Base-by-base conservation (phyloP, 164 flowering plant genomes). In the Hamamelis virginiana region DNA sequence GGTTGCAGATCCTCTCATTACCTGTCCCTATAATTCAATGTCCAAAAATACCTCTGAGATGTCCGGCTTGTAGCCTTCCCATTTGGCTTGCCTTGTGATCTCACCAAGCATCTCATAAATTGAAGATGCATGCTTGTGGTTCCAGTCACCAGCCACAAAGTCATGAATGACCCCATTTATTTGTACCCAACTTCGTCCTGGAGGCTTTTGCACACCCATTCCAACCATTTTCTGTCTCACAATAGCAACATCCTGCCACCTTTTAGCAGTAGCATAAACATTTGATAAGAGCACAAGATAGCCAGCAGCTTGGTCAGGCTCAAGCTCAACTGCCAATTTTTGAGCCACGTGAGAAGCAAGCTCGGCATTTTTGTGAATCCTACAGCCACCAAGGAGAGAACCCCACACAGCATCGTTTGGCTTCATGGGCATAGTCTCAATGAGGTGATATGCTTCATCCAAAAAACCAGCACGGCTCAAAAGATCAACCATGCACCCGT, bases 401-500 rank as follows among this genome's bases (percentile, higher is more conserved):
- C 85, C 87, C 89, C 84, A 84, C 21, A 87, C 59, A 3, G 69
- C 80, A 62, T 74, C 78, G 69, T 83, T 83, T 13, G 91, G 89
- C 64, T 71, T 73, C 68, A 84, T 68, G 8, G 84, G 87, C 87
- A 87, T 85, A 12, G 68, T 65, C 43, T 78, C 70, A 41, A 87
- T 72, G 33, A 87, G 80, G 48, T 65, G 23, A 4, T 55, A 27
- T 23, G 89, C 92, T 71, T 87, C 90, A 23, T 78, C 79, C 53
- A 86, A 61, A 38, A 66, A 72, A 25, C 88, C 92, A 12, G 85
- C 85, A 13, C 89, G 84, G 47, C 89, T 84, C 55, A 86, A 65
- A 45, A 87, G 74, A 72, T 87, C 89, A 25, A 87, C 86, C 88
- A 85, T 78, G 73, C 91, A 86, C 4, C 88, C 88, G 62, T 86